phyloP scores from a whole-genome alignment of 306 rosid genomes.

The Pterocarpus santalinus region DNA sequence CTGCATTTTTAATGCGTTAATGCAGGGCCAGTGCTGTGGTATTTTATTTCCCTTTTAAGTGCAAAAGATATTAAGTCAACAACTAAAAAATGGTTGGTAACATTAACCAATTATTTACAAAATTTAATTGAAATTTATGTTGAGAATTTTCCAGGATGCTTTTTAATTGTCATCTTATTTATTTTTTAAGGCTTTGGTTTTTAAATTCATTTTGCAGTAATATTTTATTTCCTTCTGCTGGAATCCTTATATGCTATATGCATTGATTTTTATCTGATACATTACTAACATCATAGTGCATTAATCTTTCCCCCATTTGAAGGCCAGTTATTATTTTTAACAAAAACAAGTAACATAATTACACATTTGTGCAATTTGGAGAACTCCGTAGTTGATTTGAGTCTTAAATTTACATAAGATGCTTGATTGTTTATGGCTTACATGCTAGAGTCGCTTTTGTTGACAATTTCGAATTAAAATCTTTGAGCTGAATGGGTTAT shows the following conservation, averaged over 20 bases:
- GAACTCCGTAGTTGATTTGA: conserved; percentile 42
- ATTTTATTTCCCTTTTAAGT: neutral
- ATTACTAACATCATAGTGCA: conserved; percentile 34
- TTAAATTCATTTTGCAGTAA: conserved; percentile 3
- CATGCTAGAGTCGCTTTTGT: conserved; percentile 50
- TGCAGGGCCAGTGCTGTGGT: no score
- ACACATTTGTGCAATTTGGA: conserved; percentile 39
- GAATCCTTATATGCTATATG: neutral
- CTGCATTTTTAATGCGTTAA: neutral
- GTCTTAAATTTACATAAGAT: conserved; percentile 56
- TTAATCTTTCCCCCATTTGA: conserved; percentile 6
- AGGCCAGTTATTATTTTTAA: conserved; percentile 7
- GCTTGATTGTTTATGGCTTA: conserved; percentile 52
- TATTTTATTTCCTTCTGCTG: conserved; percentile 34
- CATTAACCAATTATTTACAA: neutral
- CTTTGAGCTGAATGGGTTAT: conserved; percentile 44
- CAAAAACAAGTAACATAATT: conserved; percentile 17
- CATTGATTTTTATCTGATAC: neutral
- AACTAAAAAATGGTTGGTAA: conserved; percentile 21
- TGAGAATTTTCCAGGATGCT: neutral
- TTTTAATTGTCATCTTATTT: neutral
- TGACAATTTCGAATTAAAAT: conserved; percentile 45
- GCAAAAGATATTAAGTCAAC: neutral
- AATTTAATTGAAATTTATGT: neutral
- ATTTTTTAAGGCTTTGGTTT: conserved; percentile 5